These are phyloP conservation scores for Brasilioporus rufonigricans DNA, from an alignment of 768 basidiomycete species.

Conservation along the genomic window DNA sequence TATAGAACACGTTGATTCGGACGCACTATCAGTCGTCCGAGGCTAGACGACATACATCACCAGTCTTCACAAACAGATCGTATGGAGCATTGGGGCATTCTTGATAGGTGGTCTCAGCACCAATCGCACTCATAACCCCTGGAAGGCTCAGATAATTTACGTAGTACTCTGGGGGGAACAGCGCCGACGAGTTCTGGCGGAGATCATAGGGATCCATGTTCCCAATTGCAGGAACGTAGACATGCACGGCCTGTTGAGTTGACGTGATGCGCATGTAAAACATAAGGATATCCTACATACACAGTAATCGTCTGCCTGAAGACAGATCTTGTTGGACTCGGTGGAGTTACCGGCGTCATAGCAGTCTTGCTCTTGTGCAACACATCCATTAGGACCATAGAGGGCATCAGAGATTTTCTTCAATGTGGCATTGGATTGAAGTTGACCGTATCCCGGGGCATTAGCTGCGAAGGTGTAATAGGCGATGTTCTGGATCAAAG, in stretches of 20 bases:
- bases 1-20: not conserved
- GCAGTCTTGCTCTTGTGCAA: too few species aligned
- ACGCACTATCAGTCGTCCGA: not conserved
- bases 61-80: conserved; percentile 45
- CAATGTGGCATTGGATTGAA: conserved; percentile 48
- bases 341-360: conserved; percentile 49
- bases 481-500: conserved; percentile 59
- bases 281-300: conserved; percentile 36
- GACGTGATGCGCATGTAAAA: not conserved
- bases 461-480: conserved; percentile 58
- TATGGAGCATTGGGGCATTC: conserved; percentile 42
- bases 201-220: conserved; percentile 56
- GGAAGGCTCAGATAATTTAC: conserved; percentile 42
- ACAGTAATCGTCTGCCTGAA: conserved; percentile 51
- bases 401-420: conserved; percentile 46
- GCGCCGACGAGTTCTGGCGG: conserved; percentile 49
- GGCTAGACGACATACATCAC: conserved; percentile 45
- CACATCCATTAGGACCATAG: conserved; percentile 49
- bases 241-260: conserved; percentile 38
- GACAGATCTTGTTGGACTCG: conserved; percentile 49
- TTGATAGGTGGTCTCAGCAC: conserved; percentile 47
- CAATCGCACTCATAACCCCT: conserved; percentile 43
- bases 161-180: conserved; percentile 60
- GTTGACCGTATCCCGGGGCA: too few species aligned
- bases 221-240: conserved; percentile 51